Evolutionary conservation across 257 asterid genomes (phyloP).

Genomic region (Thymus mandschuricus): DNA sequence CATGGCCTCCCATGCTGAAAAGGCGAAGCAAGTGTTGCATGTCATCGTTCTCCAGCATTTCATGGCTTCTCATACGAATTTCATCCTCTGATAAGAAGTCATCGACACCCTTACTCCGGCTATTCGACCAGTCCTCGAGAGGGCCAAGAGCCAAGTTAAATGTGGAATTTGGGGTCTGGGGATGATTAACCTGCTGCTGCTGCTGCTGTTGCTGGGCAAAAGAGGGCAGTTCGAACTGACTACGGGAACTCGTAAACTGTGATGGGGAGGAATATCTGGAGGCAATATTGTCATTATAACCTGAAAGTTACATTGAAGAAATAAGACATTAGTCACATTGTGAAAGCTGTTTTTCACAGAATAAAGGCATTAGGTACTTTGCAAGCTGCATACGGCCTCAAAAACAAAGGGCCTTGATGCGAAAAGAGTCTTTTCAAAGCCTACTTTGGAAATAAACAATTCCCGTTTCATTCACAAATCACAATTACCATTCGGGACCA

Average conservation of each 20-base stretch:
- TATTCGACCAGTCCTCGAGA: slow-evolving; percentile 75
- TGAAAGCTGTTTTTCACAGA: slow-evolving; percentile 40
- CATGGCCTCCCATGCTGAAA: slow-evolving; percentile 86
- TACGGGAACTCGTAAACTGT: slow-evolving; percentile 48
- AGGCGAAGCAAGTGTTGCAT: slow-evolving; percentile 94
- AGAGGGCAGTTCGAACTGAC: slow-evolving; percentile 49
- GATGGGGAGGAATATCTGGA: slow-evolving; percentile 56
- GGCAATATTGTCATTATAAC: slow-evolving; percentile 52
- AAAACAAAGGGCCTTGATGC: slow-evolving; percentile 1
- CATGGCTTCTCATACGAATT: slow-evolving; percentile 87
- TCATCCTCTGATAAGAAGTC: slow-evolving; percentile 92
- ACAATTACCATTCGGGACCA: neutral
- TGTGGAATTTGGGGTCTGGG: slow-evolving; percentile 48
- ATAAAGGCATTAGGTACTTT: slow-evolving; percentile 9
- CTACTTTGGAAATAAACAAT: neutral
- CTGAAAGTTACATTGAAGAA: slow-evolving; percentile 43
- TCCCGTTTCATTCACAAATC: neutral
- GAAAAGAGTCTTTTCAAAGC: neutral
- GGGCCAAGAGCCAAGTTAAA: slow-evolving; percentile 79
- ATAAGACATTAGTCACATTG: slow-evolving; percentile 16
- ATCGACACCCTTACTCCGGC: slow-evolving; percentile 63
- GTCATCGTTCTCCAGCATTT: slow-evolving; percentile 90
- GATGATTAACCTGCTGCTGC: slow-evolving; percentile 29
- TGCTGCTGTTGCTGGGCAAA: slow-evolving; percentile 51
- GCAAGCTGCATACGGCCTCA: slow-evolving; percentile 3